phyloP scores from a whole-genome alignment of 495 filamentous ascomycete species.

The Podospora anserina region DNA sequence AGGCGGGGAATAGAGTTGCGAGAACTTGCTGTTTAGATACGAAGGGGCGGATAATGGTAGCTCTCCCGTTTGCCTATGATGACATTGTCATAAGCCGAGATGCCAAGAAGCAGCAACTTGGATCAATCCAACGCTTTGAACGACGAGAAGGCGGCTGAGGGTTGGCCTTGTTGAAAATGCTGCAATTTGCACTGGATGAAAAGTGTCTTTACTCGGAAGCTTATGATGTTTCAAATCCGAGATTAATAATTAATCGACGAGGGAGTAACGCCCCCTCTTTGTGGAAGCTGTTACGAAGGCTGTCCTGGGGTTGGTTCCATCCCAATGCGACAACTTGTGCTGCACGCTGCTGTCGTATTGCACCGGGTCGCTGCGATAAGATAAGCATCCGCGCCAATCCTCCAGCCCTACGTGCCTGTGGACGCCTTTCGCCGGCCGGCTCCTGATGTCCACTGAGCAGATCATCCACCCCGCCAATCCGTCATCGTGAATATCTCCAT shows the following conservation, averaged over 20 bases:
- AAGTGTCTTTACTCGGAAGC: not conserved
- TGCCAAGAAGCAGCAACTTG: constrained; percentile 1
- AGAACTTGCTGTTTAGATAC: not conserved
- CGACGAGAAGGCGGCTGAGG: not conserved
- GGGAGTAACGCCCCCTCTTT: not conserved
- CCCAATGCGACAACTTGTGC: no score
- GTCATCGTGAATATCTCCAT: not conserved
- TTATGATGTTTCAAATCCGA: not conserved
- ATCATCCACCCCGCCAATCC: constrained; percentile 6
- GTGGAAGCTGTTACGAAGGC: no score
- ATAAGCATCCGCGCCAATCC: not conserved
- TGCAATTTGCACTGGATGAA: not conserved
- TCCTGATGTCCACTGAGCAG: not conserved
- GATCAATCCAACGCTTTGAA: not conserved
- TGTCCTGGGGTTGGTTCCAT: no score
- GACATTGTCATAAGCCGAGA: constrained; percentile 13
- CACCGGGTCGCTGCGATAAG: constrained; percentile 2
- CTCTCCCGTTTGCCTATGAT: constrained; percentile 5
- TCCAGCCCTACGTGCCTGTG: constrained; percentile 1
- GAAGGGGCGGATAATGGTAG: not conserved
- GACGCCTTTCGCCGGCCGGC: not conserved
- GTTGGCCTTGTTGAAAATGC: not conserved
- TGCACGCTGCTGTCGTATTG: no score
- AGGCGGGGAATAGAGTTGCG: not conserved
- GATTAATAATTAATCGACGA: not conserved